A percentile compares a stretch with the other conserved stretches of the same genome.
These are phyloP conservation scores for Fagopyrum homotropicum DNA, from an alignment of 148 eudicot genomes.

Conservation along the genomic window DNA sequence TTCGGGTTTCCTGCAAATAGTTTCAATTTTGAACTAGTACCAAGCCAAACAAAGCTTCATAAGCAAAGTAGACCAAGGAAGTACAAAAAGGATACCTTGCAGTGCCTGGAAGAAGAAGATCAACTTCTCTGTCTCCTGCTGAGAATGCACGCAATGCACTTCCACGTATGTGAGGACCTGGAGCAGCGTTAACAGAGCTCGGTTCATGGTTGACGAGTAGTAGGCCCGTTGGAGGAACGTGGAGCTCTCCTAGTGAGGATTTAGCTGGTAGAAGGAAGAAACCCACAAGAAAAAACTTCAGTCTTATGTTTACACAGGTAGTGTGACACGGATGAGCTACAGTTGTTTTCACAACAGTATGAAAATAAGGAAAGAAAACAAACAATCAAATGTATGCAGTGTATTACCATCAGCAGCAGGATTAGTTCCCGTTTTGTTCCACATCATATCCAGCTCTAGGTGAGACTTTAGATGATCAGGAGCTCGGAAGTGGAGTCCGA, in stretches of 20 bases:
- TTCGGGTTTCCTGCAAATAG: not conserved
- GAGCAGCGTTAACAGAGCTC: conserved; percentile 52
- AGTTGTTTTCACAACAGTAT: not conserved
- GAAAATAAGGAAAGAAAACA: not conserved
- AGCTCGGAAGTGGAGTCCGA: conserved; percentile 62
- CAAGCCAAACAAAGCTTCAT: conserved; percentile 73
- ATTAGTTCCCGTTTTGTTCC: conserved; percentile 19
- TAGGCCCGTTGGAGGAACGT: conserved; percentile 61
- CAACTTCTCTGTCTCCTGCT: conserved; percentile 82
- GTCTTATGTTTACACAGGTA: not conserved
- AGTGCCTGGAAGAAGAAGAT: conserved; percentile 90
- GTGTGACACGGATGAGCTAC: not conserved
- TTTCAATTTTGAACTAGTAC: conserved; percentile 35
- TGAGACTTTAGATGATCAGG: conserved; percentile 72
- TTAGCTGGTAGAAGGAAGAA: not conserved
- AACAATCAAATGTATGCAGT: not conserved
- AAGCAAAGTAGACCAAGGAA: conserved; percentile 52
- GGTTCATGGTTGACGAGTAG: conserved; percentile 86
- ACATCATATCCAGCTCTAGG: too few species aligned
- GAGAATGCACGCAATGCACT: conserved; percentile 64
- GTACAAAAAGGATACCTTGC: not conserved
- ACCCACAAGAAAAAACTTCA: not conserved
- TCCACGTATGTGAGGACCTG: conserved; percentile 96
- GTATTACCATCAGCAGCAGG: not conserved
- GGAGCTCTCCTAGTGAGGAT: conserved; percentile 31